Evolutionary conservation across 1,284 basidiomycete genomes (phyloP).

Genomic region (Caloboletus firmus): DNA sequence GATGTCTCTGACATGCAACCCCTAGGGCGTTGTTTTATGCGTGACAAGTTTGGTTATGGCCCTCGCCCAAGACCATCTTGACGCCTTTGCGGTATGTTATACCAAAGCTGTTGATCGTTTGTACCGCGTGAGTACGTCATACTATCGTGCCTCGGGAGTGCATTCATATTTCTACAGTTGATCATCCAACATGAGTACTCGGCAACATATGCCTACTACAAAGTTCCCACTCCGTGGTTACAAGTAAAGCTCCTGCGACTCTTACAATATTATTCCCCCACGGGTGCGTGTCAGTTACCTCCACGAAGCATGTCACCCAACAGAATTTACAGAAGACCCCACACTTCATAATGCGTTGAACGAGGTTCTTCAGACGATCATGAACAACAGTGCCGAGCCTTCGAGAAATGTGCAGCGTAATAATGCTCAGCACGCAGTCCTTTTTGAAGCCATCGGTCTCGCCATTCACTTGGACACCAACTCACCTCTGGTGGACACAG

Average conservation of each 20-base stretch:
- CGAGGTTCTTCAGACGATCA: constrained; percentile 85
- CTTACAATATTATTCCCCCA: constrained; percentile 93
- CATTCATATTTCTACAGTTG: constrained; percentile 52
- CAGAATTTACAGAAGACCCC: constrained; percentile 66
- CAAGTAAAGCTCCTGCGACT: constrained; percentile 95
- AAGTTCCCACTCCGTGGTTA: constrained; percentile 96
- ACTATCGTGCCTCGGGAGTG: constrained; percentile 1
- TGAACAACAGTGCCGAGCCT: constrained; percentile 90
- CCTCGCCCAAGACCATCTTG: constrained; percentile 90
- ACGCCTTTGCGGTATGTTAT: constrained; percentile 88
- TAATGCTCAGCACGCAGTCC: constrained; percentile 96
- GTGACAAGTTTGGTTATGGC: constrained; percentile 94
- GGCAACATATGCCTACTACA: constrained; percentile 93
- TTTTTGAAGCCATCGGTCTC: constrained; percentile 97
- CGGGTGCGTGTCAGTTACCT: constrained; percentile 54
- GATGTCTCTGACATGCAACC: constrained; percentile 10
- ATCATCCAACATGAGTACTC: constrained; percentile 89
- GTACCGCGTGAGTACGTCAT: constrained; percentile 60
- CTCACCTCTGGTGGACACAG: constrained; percentile 85
- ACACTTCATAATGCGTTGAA: constrained; percentile 77
- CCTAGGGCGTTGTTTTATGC: constrained; percentile 89
- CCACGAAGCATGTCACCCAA: constrained; percentile 1
- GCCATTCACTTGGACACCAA: constrained; percentile 96
- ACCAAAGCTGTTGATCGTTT: constrained; percentile 92
- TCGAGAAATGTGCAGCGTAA: constrained; percentile 97